Base-by-base conservation (phyloP, 805 yeast species). In the Metschnikowia kofuensis region DNA sequence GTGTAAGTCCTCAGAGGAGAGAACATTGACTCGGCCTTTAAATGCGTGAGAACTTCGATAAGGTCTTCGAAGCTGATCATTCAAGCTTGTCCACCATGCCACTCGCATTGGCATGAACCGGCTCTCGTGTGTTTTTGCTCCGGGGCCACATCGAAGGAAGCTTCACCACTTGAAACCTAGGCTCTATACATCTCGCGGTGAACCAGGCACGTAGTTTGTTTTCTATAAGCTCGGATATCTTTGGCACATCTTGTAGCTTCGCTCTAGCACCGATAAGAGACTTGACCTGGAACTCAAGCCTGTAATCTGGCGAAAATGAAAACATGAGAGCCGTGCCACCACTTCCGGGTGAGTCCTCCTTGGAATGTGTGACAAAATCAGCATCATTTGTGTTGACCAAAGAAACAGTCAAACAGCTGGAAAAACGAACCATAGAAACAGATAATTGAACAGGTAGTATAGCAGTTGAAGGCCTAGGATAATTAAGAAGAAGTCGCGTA, bases 181-280 rank as follows among this genome's bases (percentile, higher is more conserved):
- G 99, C 56, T 89, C 95, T 11, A 94, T 94, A 62, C 96, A 89
- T 53, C 97, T 75, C 58, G 92, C 97, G 14, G 84, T 83, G 62
- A 94, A 91, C 96, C 97, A 90, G 47, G 83, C 83, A 53, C 94
- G 77, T 36, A 94, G 76, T 51, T 85, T 84, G 49, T 81, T 82
- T 63, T 94, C 98, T 37, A 94, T 83, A 38, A 94, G 70, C 49
- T 88, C 84, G 9, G 96, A 82, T 35, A 94, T 82, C 61, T 94
- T 90, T 7, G 99, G 99, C 13, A 94, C 87, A 60, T 94, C 89
- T 66, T 91, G 96, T 28, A 94, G 73, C 63, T 92, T 87, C 0
- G 98, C 89, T 42, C 96, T 77, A 0, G 97, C 87, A 0, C 99
- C 99, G 44, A 94, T 89, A 36, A 92, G 70, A 1, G 97, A 89